Evolutionary conservation across 257 asterid species (phyloP).

Genomic region (Verbascum thapsus): DNA sequence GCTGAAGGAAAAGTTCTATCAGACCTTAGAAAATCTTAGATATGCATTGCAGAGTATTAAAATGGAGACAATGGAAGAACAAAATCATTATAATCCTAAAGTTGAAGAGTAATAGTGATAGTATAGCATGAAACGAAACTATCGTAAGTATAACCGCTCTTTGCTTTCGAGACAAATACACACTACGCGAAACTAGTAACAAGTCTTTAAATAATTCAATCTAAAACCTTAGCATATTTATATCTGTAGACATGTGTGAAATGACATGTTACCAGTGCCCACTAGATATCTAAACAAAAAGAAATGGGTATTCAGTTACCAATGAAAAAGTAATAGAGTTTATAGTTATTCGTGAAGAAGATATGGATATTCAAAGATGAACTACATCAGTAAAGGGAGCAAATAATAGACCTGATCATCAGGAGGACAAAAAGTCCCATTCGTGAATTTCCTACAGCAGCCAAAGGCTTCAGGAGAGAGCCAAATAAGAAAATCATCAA

Average conservation of each 20-base stretch:
- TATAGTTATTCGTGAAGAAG: neutral
- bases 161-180: too few species aligned
- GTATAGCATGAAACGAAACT: neutral
- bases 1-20: conserved; percentile 42
- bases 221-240: too few species aligned
- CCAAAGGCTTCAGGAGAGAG: conserved; percentile 97
- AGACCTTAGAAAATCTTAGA: conserved; percentile 7
- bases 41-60: neutral
- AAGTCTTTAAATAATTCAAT: too few species aligned
- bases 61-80: too few species aligned
- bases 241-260: too few species aligned
- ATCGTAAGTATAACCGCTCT: neutral
- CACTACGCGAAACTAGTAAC: too few species aligned
- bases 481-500: conserved; percentile 98
- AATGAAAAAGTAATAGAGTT: neutral
- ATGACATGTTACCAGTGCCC: too few species aligned
- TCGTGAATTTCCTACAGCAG: conserved; percentile 92
- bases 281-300: too few species aligned
- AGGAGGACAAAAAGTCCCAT: conserved; percentile 90
- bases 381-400: neutral
- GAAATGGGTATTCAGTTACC: too few species aligned
- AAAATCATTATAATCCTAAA: too few species aligned
- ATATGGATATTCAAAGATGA: conserved; percentile 18
- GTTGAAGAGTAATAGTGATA: too few species aligned
- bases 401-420: conserved; percentile 74